Evolutionary conservation across 768 basidiomycete species (phyloP), one percentile per base, ranked within the genome.

Genomic region (Inosperma sp.): DNA sequence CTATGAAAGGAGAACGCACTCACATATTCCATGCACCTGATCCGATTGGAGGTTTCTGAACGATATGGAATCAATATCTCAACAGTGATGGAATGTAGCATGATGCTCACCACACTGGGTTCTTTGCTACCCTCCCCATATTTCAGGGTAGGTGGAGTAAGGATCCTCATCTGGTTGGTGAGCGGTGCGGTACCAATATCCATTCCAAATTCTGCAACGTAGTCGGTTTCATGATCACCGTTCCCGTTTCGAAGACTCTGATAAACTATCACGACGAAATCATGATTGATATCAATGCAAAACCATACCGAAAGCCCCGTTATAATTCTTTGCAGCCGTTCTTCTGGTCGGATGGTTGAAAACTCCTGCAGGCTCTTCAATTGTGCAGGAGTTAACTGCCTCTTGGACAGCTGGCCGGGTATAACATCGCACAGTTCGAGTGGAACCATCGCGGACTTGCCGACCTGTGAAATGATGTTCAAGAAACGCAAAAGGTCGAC

Each of bases 11-110:
- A 49, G 34, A 7, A 7, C 42, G 37, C 8, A 69, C 77, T 21
- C 52, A 82, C 88, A 90, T 86, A 51, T 90, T 90, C 88, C 89
- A 91, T 0, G 80, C 65, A 0, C 89, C 88, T n/a, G 91, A 76
- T 7, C 86, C 86, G 54, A 91, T 91, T 53, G 78, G 71, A 14
- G 76, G 73, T n/a, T n/a, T n/a, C n/a, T n/a, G n/a, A n/a, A n/a
- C n/a, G n/a, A n/a, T n/a, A n/a, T n/a, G n/a, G n/a, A n/a, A n/a
- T n/a, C n/a, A n/a, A n/a, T n/a, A n/a, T n/a, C n/a, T n/a, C n/a
- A n/a, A n/a, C n/a, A n/a, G n/a, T n/a, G n/a, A n/a, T n/a, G n/a
- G n/a, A n/a, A n/a, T n/a, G n/a, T n/a, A n/a, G n/a, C n/a, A n/a
- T n/a, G n/a, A n/a, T n/a, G n/a, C n/a, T n/a, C n/a, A n/a, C n/a